These are phyloP conservation scores for Eucalyptus caleyi DNA, from an alignment of 345 rosid species.

Conservation along the genomic window DNA sequence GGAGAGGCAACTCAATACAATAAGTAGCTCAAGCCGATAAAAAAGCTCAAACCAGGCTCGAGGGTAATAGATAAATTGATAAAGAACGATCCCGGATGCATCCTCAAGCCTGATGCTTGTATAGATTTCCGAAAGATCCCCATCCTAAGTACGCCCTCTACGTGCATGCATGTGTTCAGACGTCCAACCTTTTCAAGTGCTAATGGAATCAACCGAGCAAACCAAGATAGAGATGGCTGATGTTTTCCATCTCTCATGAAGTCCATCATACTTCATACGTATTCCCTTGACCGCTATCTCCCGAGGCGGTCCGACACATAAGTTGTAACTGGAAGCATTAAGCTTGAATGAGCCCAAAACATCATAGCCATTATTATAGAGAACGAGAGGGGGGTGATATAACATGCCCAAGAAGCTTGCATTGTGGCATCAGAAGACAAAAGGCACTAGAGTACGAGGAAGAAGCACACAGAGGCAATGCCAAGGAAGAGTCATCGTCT, in stretches of 20 bases:
- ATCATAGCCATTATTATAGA: not conserved
- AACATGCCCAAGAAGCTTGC: not conserved
- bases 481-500: not conserved
- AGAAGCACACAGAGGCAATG: not conserved
- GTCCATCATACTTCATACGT: not conserved
- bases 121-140: not conserved
- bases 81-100: not conserved
- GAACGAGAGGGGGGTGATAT: not conserved
- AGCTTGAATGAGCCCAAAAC: not conserved
- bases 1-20: not conserved
- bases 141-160: not conserved
- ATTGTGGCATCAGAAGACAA: not conserved
- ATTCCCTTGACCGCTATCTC: not conserved
- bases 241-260: not conserved
- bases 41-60: not conserved
- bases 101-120: not conserved
- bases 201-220: not conserved
- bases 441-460: not conserved
- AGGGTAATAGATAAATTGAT: not conserved
- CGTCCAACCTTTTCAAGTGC: not conserved
- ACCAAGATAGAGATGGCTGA: not conserved
- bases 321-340: not conserved
- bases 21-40: not conserved
- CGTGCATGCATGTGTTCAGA: not conserved
- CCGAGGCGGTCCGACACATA: not conserved